Conservation (phyloP, 345 rosid species). For the Pelargonium nanum region DNA sequence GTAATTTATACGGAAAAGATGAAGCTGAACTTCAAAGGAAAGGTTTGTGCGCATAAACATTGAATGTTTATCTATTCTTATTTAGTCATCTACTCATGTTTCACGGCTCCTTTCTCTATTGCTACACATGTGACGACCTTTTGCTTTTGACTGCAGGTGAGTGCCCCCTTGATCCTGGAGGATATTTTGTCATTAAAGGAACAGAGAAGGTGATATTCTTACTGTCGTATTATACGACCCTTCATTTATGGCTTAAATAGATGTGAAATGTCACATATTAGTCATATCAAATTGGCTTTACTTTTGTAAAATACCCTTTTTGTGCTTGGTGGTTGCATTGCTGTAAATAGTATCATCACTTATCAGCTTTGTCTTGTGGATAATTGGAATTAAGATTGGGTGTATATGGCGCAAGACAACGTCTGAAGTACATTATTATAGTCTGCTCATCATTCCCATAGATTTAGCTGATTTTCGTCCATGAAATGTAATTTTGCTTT, state of each 20-base stretch:
- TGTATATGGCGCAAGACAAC: background rate
- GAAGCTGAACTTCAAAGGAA: slow-evolving; percentile 87
- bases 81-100: background rate
- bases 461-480: background rate
- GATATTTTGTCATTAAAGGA: slow-evolving; percentile 86
- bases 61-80: slow-evolving; percentile 3
- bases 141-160: slow-evolving; percentile 47
- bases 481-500: background rate
- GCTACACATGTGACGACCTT: background rate
- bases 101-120: slow-evolving; percentile 8
- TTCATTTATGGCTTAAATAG: background rate
- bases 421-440: background rate
- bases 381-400: background rate
- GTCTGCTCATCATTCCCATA: background rate
- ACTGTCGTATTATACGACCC: background rate
- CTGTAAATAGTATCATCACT: background rate
- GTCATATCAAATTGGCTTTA: background rate
- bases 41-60: slow-evolving; percentile 39
- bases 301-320: background rate
- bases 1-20: slow-evolving; percentile 65
- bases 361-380: background rate
- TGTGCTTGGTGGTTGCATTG: background rate
- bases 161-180: slow-evolving; percentile 97
- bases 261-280: no score
- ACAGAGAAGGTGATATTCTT: slow-evolving; percentile 58